Base-by-base conservation (phyloP, 108 stramenopile species). In the Discostella stelligeroides region DNA sequence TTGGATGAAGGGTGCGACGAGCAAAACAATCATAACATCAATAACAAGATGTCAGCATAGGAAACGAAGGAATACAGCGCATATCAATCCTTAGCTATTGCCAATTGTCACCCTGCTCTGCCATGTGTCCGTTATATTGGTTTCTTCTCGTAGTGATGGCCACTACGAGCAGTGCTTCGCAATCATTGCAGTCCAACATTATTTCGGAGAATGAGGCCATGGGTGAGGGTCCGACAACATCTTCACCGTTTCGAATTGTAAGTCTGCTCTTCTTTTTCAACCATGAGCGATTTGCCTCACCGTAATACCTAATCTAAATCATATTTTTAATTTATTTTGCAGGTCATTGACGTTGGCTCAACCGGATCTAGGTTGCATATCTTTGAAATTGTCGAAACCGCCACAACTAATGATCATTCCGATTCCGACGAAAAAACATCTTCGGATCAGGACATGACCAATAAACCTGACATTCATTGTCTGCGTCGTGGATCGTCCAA, bases 321-420 rank as follows among this genome's bases (percentile, higher is more conserved):
- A 27, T 34, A 6, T 57, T 57, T 1, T 20, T 13, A 28, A 17
- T 21, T 47, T 37, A 7, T n/a, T 50, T 42, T 13, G 18, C 56
- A 89, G 88, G 84, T 92, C n/a, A 82, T 92, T 51, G 94, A 95
- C 70, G 94, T 85, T 43, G 93, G 92, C 63, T 91, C 90, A 7
- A 94, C 92, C n/a, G 92, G 92, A 13, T 91, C 90, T 28, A 82
- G 94, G 24, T 73, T 95, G 23, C 90, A 91, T 55, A 82, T 92
- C 37, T 95, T 92, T 76, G 88, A 92, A 66, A 84, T 95, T 65
- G 77, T 88, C 24, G 41, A 42, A 45, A 53, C 38, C 43, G 27
- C 60, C 23, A 28, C n/a, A 41, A n/a, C 38, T 23, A 38, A 23
- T 28, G 67, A 30, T 8, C 68, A 45, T 43, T 34, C 21, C 48